Evolutionary conservation across 1,284 basidiomycete species (phyloP).

Genomic region (Xerocomus cyaneibrunnescens): DNA sequence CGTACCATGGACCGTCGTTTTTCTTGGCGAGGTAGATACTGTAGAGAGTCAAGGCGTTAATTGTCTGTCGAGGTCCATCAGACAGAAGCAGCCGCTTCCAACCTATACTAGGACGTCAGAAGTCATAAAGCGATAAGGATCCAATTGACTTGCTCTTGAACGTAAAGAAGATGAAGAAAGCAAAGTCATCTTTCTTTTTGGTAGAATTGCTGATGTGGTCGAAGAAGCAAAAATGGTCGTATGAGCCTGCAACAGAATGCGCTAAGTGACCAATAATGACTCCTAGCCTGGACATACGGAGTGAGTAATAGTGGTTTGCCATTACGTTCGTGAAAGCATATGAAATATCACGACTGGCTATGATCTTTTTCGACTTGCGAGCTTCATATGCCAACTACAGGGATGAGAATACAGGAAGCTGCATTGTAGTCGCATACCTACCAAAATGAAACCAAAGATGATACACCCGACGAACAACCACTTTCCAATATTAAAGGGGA

Average conservation of each 20-base stretch:
- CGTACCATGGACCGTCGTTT: slow-evolving; percentile 64
- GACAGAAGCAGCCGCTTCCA: slow-evolving; percentile 95
- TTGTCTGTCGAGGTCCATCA: slow-evolving; percentile 96
- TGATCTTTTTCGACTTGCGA: slow-evolving; percentile 90
- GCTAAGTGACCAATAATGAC: not conserved
- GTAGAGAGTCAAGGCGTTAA: slow-evolving; percentile 93
- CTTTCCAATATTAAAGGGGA: slow-evolving; percentile 87
- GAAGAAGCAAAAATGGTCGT: slow-evolving; percentile 98
- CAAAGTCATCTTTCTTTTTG: slow-evolving; percentile 95
- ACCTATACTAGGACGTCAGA: slow-evolving; percentile 46
- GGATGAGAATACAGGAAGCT: slow-evolving; percentile 3
- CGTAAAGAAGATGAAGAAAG: slow-evolving; percentile 98
- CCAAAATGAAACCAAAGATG: slow-evolving; percentile 94
- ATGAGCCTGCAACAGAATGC: slow-evolving; percentile 60
- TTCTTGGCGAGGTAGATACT: slow-evolving; percentile 84
- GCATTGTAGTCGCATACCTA: slow-evolving; percentile 39
- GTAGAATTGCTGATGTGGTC: slow-evolving; percentile 94
- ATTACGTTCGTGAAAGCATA: slow-evolving; percentile 97
- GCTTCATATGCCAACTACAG: slow-evolving; percentile 84
- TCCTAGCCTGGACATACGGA: slow-evolving; percentile 56
- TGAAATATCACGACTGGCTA: slow-evolving; percentile 93
- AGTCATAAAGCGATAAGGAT: slow-evolving; percentile 9
- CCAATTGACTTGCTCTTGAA: slow-evolving; percentile 80
- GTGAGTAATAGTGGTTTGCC: slow-evolving; percentile 94
- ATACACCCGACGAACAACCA: slow-evolving; percentile 99